Evolutionary conservation across 805 yeast genomes (phyloP).

Genomic region (Wickerhamomyces canadensis): DNA sequence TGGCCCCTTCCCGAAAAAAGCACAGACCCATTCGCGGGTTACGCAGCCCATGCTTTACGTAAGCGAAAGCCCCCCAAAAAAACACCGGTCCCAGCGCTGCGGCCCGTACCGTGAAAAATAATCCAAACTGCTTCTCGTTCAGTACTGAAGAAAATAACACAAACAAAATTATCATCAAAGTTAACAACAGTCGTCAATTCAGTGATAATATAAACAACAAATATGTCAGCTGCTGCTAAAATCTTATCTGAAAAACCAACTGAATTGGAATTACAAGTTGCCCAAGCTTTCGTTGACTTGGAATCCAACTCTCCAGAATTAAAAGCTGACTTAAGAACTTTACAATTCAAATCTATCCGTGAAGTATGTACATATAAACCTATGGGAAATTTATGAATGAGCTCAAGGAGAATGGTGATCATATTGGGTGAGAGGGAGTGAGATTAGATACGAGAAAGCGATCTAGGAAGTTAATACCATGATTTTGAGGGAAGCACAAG

Average conservation of each 20-base stretch:
- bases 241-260: conserved; percentile 92
- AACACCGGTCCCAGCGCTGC: not conserved
- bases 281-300: conserved; percentile 96
- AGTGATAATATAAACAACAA: conserved; percentile 19
- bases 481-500: too few species aligned
- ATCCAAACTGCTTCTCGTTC: too few species aligned
- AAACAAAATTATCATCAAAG: not conserved
- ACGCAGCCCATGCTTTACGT: too few species aligned
- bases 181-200: not conserved
- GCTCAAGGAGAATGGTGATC: too few species aligned
- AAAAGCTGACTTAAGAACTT: conserved; percentile 96
- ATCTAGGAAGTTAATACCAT: too few species aligned
- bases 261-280: conserved; percentile 99
- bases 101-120: conserved; percentile 2
- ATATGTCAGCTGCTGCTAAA: conserved; percentile 96
- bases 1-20: not conserved
- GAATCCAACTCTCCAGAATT: conserved; percentile 91
- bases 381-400: too few species aligned
- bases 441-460: too few species aligned
- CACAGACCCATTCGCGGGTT: not conserved
- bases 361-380: conserved; percentile 52
- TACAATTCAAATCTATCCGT: conserved; percentile 97
- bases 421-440: too few species aligned
- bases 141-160: not conserved
- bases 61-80: too few species aligned